A percentile compares a stretch with the other conserved stretches of the same genome.
Conservation (phyloP, 139 green algal species). For the Picochlorum costavermella region DNA sequence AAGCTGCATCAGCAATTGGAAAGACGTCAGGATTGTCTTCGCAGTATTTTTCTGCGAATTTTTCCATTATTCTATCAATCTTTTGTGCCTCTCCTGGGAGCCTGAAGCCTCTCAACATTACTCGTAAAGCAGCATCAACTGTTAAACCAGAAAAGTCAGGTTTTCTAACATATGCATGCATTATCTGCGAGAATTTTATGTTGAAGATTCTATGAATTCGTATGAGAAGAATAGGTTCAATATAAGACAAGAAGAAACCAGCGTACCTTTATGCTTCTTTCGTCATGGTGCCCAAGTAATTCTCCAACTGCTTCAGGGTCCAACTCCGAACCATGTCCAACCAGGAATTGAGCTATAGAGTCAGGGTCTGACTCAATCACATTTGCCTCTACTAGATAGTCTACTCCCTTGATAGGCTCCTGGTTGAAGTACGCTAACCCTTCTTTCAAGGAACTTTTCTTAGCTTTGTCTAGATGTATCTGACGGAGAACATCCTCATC, state of each 20-base stretch:
- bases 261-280: slow-evolving; percentile 18
- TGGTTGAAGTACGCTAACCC: slow-evolving; percentile 75
- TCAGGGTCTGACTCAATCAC: slow-evolving; percentile 10
- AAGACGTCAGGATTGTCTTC: slow-evolving; percentile 63
- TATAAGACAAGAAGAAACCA: not conserved
- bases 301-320: slow-evolving; percentile 67
- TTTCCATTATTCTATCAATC: slow-evolving; percentile 99
- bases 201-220: not conserved
- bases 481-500: slow-evolving; percentile 44
- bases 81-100: slow-evolving; percentile 96
- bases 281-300: slow-evolving; percentile 70
- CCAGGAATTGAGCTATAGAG: slow-evolving; percentile 59
- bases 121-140: slow-evolving; percentile 65
- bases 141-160: slow-evolving; percentile 36
- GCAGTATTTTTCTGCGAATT: slow-evolving; percentile 87
- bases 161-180: slow-evolving; percentile 71
- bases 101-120: slow-evolving; percentile 59
- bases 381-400: slow-evolving; percentile 25
- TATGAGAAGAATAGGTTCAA: not conserved
- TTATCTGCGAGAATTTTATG: slow-evolving; percentile 32
- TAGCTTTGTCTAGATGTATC: slow-evolving; percentile 58
- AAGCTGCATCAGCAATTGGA: slow-evolving; percentile 65
- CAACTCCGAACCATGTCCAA: slow-evolving; percentile 44
- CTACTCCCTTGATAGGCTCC: slow-evolving; percentile 15
- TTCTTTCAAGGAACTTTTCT: slow-evolving; percentile 52